Base-by-base conservation (phyloP, 768 basidiomycete species). In the Gautieria morchelliformis region DNA sequence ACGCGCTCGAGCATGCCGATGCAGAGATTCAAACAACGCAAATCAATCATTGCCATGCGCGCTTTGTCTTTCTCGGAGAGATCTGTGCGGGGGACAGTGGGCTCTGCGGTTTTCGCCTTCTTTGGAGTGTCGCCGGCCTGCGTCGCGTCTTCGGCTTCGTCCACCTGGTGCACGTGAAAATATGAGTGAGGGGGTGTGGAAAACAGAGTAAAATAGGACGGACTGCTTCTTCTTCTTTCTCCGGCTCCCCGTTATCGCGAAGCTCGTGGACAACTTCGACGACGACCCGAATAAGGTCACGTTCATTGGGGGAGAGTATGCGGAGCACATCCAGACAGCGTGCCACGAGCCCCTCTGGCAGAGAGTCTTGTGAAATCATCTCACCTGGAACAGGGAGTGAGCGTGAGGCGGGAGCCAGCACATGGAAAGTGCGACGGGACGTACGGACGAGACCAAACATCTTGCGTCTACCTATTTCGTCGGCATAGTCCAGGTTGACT, bases 221-320 rank as follows among this genome's bases (percentile, higher is more conserved):
- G 8, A 54, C 61, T 52, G 53, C 53, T 1, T 75, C 74, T 7
- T 70, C 72, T 4, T 77, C 78, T 10, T 71, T 73, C 15, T 72
- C 74, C 4, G 65, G 63, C 7, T 73, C 70, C 15, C 71, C 73
- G 6, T 71, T 68, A 67, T 84, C 84, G 22, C 93, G 77, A 10
- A 95, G 74, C 58, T 90, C 88, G 54, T 88, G 84, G 1, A 96
- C 80, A 37, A 89, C 84, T 66, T 95, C 93, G 39, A 95, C 92
- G 0, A 94, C 84, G 24, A 94, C 78, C 4, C 87, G 82, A 62
- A 95, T 90, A 37, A 96, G 75, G 67, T 96, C 92, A 19, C 84
- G 75, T 69, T 97, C 93, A 59, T 74, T 82, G 12, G 80, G 70
- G 1, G 87, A 82, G 20, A 94, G 73, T 55, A 76, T 77, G 56